A percentile compares a stretch with the other conserved stretches of the same genome.
Conservation (phyloP, 352 stramenopile genomes). For the Globisporangium polare region DNA sequence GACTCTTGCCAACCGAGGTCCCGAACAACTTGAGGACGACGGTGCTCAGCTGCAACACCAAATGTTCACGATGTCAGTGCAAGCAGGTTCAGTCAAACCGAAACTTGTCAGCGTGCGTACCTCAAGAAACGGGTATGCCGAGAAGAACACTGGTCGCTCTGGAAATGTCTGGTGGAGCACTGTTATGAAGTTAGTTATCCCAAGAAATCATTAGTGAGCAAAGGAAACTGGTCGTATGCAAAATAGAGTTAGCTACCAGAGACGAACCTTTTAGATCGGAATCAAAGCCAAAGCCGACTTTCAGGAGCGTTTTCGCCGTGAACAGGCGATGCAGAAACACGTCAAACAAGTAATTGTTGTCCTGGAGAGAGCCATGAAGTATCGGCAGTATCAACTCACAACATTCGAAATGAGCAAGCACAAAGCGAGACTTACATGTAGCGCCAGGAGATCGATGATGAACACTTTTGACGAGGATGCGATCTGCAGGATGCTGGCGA, state of each 20-base stretch:
- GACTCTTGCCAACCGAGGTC: conserved; percentile 27
- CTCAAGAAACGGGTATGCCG: conserved; percentile 43
- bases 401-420: neutral
- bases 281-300: conserved; percentile 68
- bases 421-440: conserved; percentile 37
- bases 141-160: conserved; percentile 35
- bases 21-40: conserved; percentile 27
- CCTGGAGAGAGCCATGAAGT: conserved; percentile 14
- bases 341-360: conserved; percentile 44
- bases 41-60: conserved; percentile 24
- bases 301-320: conserved; percentile 27
- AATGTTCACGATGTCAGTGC: neutral
- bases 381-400: neutral
- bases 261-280: conserved; percentile 64
- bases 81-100: neutral
- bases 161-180: conserved; percentile 66
- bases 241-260: too few species aligned
- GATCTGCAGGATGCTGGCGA: conserved; percentile 68
- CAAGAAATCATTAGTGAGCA: too few species aligned
- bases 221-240: too few species aligned
- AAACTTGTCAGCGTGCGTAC: conserved; percentile 9
- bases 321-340: conserved; percentile 37
- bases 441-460: conserved; percentile 48
- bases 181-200: too few species aligned
- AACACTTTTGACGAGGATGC: conserved; percentile 39